Evolutionary conservation across 495 filamentous ascomycete species (phyloP).

Genomic region (Barbatosphaeria neglecta): DNA sequence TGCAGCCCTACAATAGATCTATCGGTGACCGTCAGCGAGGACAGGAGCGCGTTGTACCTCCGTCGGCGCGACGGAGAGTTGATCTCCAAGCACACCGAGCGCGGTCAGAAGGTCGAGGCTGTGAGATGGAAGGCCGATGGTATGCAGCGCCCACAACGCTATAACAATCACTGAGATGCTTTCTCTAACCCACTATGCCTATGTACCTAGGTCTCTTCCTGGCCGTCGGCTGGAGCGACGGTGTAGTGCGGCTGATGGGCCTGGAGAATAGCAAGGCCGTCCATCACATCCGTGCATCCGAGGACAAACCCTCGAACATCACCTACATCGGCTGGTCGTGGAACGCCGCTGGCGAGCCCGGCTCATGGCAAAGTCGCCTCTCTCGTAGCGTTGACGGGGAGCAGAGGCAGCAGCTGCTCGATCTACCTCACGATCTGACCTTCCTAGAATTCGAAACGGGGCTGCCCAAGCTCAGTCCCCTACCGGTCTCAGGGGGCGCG

Average conservation of each 20-base stretch:
- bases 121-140: slow-evolving; percentile 75
- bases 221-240: slow-evolving; percentile 68
- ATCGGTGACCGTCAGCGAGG: slow-evolving; percentile 59
- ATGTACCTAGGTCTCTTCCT: slow-evolving; percentile 52
- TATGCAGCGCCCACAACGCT: too few relatives aligned
- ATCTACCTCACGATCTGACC: slow-evolving; percentile 68
- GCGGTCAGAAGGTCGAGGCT: slow-evolving; percentile 39
- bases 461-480: slow-evolving; percentile 64
- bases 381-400: slow-evolving; percentile 19
- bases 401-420: slow-evolving; percentile 26
- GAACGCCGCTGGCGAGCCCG: slow-evolving; percentile 44
- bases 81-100: slow-evolving; percentile 34
- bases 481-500: slow-evolving; percentile 46
- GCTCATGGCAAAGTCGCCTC: slow-evolving; percentile 18
- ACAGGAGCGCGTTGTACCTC: slow-evolving; percentile 53
- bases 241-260: slow-evolving; percentile 56
- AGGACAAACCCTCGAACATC: slow-evolving; percentile 29
- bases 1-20: slow-evolving; percentile 81
- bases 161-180: too few relatives aligned
- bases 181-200: slow-evolving; percentile 8
- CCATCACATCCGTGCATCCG: slow-evolving; percentile 47
- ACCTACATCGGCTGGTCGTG: slow-evolving; percentile 63
- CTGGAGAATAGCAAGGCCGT: slow-evolving; percentile 68
- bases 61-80: slow-evolving; percentile 34
- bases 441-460: slow-evolving; percentile 69